Evolutionary conservation across 192 early-diverging fungal species (phyloP).

Genomic region (Endogone sp.): DNA sequence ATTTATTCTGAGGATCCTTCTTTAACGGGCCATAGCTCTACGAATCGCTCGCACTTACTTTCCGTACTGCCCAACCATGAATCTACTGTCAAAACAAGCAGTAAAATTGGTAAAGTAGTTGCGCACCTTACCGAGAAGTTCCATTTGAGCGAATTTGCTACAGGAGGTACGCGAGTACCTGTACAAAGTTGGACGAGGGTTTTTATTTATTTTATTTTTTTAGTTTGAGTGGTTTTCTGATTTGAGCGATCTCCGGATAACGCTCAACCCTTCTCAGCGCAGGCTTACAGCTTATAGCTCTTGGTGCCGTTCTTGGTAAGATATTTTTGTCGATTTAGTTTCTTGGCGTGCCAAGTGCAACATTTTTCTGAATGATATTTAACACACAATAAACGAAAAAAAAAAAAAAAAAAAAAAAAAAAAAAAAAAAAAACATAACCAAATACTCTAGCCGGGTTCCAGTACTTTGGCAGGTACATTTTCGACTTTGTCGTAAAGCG

Average conservation of each 20-base stretch:
- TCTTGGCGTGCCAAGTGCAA: neutral
- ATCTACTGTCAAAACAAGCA: neutral
- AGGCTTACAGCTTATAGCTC: neutral
- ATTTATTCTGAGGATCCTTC: too few species aligned
- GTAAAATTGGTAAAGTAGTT: constrained; percentile 15
- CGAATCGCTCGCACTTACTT: neutral
- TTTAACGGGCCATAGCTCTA: neutral
- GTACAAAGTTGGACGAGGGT: too few species aligned
- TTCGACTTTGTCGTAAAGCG: constrained; percentile 43
- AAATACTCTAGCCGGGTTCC: constrained; percentile 19
- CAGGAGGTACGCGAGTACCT: constrained; percentile 43
- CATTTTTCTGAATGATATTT: too few species aligned
- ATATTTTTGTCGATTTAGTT: neutral
- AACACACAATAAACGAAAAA: too few species aligned
- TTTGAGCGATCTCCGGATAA: too few species aligned
- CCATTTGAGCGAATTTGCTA: constrained; percentile 36
- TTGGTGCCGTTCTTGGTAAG: neutral
- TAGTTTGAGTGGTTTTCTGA: too few species aligned
- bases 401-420: too few species aligned
- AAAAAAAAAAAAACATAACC: neutral
- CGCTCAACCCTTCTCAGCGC: too few species aligned
- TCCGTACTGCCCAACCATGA: neutral
- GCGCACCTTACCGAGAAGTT: constrained; percentile 17
- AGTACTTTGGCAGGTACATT: constrained; percentile 33
- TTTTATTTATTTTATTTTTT: too few species aligned